Conservation (phyloP, 306 rosid species). For the Cucurbita moschata region DNA sequence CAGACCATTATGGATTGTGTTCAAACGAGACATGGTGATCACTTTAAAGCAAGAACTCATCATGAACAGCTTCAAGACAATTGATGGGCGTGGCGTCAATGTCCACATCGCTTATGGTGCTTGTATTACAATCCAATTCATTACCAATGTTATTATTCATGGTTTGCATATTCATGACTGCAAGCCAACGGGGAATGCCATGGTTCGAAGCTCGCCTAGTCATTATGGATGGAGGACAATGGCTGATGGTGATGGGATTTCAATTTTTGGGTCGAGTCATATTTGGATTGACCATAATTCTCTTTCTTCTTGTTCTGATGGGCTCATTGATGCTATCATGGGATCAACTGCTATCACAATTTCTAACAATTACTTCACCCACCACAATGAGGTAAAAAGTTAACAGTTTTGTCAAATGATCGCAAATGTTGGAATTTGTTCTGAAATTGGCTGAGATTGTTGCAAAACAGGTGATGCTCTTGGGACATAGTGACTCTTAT, state of each 20-base stretch:
- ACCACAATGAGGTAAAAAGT: conserved; percentile 69
- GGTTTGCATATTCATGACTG: conserved; percentile 81
- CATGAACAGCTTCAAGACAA: conserved; percentile 96
- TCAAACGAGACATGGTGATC: conserved; percentile 93
- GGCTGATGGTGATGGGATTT: conserved; percentile 84
- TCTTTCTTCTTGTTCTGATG: conserved; percentile 72
- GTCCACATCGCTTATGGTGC: conserved; percentile 90
- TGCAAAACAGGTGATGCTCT: conserved; percentile 55
- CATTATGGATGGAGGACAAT: conserved; percentile 93
- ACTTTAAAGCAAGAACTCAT: conserved; percentile 74
- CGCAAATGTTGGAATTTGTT: not conserved
- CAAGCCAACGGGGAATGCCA: conserved; percentile 80
- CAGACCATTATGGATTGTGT: conserved; percentile 79
- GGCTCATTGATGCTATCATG: conserved; percentile 82
- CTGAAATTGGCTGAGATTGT: not conserved
- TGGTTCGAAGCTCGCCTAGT: conserved; percentile 88
- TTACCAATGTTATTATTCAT: conserved; percentile 78
- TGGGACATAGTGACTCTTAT: conserved; percentile 92
- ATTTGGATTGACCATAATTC: conserved; percentile 92
- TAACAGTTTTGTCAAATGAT: not conserved
- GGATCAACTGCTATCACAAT: conserved; percentile 88
- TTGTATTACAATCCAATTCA: conserved; percentile 72
- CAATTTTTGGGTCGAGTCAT: conserved; percentile 74
- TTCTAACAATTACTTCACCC: conserved; percentile 83
- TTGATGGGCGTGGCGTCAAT: conserved; percentile 71